Base-by-base conservation (phyloP, 257 asterid genomes). In the Mentha longifolia region DNA sequence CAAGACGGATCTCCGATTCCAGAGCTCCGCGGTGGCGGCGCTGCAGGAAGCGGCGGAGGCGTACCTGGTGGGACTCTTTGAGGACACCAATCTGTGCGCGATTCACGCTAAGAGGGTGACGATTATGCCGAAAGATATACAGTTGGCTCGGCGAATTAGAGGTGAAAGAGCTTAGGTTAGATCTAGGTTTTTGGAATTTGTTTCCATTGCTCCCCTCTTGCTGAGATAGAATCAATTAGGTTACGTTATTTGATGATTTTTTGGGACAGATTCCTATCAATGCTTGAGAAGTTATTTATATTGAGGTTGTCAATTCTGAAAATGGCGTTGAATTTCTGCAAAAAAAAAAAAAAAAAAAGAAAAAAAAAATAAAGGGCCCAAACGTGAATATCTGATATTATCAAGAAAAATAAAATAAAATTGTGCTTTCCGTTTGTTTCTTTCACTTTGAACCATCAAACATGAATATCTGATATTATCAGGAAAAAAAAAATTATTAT, bases 21-120 rank as follows among this genome's bases (percentile, higher is more conserved):
- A 58, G 64, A 58, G 64, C 20, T 31, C 41, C 4, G 64, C 64
- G 2, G 60, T 52, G 54, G 19, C 54, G 19, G 54, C 54, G 54
- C 54, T 47, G 54, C 54, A 47, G 54, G 54, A 47, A 7, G 60
- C 60, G 7, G 31, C 30, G 14, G 28, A 17, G 60, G 60, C 60
- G 31, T 52, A 52, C 19, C 16, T 52, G 30, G 31, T 52, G 15
- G 31, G 42, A 30, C 20, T 25, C 1, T 58, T 58, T 15, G 64
- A 58, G 43, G 64, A 58, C 64, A 58, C 64, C 45, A 58, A 58
- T 30, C 13, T 58, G 10, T 58, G 64, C 22, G 64, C 64, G 20
- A 58, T 58, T 58, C 64, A 58, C 31, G 64, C 64, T 2, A 58
- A 58, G 64, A 30, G 64, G 14, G 65, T 59, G 3, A 59, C 65